A percentile compares a stretch with the other conserved stretches of the same genome.
These are phyloP conservation scores for Thelonectria rubi DNA, from an alignment of 2,329 filamentous ascomycete species.

Conservation along the genomic window DNA sequence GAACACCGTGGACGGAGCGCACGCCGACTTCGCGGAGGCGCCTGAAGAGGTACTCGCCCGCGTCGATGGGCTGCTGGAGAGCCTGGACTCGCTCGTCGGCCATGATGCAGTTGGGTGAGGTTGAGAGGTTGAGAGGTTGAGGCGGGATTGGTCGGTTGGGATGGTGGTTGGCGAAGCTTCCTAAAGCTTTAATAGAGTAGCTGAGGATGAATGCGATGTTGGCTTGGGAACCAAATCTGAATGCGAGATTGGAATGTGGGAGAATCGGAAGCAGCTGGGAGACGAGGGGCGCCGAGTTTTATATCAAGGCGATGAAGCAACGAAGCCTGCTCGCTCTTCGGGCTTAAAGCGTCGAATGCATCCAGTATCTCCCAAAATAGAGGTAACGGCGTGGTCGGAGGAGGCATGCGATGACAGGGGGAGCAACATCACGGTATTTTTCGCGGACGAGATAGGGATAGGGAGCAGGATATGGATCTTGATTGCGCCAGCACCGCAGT, in stretches of 20 bases:
- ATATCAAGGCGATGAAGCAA: constrained; percentile 30
- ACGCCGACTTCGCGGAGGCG: constrained; percentile 71
- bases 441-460: constrained; percentile 11
- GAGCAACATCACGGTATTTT: constrained; percentile 23
- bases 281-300: constrained; percentile 37
- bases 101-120: not conserved
- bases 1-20: constrained; percentile 72
- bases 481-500: constrained; percentile 17
- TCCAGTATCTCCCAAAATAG: constrained; percentile 19
- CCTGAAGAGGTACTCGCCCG: constrained; percentile 74
- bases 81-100: not conserved
- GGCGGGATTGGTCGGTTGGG: not conserved
- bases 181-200: constrained; percentile 4
- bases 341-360: not conserved
- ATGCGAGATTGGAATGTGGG: constrained; percentile 28
- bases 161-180: constrained; percentile 1
- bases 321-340: not conserved
- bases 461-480: constrained; percentile 9
- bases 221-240: constrained; percentile 9
- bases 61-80: constrained; percentile 62
- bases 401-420: constrained; percentile 17
- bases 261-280: constrained; percentile 29
- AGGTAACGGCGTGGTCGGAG: constrained; percentile 15
- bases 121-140: too few relatives aligned
- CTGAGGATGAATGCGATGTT: constrained; percentile 14